A percentile compares a stretch with the other conserved stretches of the same genome.
Evolutionary conservation across 2,329 filamentous ascomycete species (phyloP).

Genomic region (Epichloe uncinata): DNA sequence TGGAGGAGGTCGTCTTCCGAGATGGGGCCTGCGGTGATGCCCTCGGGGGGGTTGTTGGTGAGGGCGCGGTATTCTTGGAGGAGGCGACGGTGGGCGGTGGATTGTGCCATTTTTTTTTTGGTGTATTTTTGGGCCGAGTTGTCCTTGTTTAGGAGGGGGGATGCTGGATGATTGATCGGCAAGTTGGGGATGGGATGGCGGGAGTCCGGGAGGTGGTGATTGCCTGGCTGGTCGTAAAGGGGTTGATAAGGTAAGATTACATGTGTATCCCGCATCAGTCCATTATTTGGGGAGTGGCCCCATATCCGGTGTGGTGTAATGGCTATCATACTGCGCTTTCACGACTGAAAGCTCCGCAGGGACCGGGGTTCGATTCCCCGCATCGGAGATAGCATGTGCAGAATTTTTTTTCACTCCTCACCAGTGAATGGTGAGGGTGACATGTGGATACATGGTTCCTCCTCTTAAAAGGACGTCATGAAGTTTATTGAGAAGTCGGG

Average conservation of each 20-base stretch:
- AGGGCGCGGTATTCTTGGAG: constrained; percentile 94
- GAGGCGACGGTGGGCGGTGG: constrained; percentile 62
- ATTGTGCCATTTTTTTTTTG: constrained; percentile 39
- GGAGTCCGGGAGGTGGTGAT: too few relatives aligned
- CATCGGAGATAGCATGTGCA: too few relatives aligned
- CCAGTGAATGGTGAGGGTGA: too few relatives aligned
- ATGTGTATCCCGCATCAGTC: accelerated
- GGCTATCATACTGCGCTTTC: constrained; percentile 10
- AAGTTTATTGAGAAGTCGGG: too few relatives aligned
- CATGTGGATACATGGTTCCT: too few relatives aligned
- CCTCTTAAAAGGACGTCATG: too few relatives aligned
- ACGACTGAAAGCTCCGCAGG: constrained; percentile 4
- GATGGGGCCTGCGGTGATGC: constrained; percentile 88
- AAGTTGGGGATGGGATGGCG: too few relatives aligned
- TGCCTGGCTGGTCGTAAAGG: accelerated
- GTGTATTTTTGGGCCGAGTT: too few relatives aligned
- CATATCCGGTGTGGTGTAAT: constrained; percentile 8
- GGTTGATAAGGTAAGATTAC: accelerated
- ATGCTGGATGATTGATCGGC: too few relatives aligned
- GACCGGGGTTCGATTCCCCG: constrained; percentile 9
- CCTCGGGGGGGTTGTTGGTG: constrained; percentile 94
- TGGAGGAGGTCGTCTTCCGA: constrained; percentile 89
- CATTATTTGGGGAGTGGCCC: background rate
- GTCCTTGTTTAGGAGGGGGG: too few relatives aligned
- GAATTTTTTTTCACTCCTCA: too few relatives aligned